Base-by-base conservation (phyloP, 192 early-diverging fungal genomes). In the Gigaspora rosea region DNA sequence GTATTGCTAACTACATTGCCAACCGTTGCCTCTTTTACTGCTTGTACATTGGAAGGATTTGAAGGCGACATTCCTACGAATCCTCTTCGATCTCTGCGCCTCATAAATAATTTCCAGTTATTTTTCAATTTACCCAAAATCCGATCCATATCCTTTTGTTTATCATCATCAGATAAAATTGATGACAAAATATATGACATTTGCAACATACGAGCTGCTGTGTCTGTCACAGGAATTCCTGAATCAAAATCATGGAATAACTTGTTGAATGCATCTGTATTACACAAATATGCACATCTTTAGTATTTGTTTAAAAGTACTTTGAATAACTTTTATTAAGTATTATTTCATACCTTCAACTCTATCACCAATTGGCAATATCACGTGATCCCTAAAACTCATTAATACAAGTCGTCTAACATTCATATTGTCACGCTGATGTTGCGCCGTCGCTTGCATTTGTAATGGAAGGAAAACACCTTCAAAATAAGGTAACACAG, bases 401-500 rank as follows among this genome's bases (percentile, higher is more conserved):
- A 85, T 82, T 33, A 94, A 76, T 0, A 90, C 88, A 77, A 92
- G 84, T 36, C 77, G 85, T 20, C 92, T 78, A 0, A 94, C 85
- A 67, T 59, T 76, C 13, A 56, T 20, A 10, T 76, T 18, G 48
- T 75, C 61, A n/a, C 22, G n/a, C n/a, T n/a, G n/a, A n/a, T n/a
- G 27, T 61, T 51, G 35, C 4, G 59, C 32, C 52, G 47, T 54
- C 1, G 36, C 48, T 49, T 88, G 81, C 13, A 82, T 84, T 54
- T 86, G 82, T 13, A 95, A 73, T 11, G 95, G 95, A 4, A 95
- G 83, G 79, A 96, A 95, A 22, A 94, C 93, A 4, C 90, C 95
- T 76, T 96, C 92, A 70, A 96, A 83, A 70, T 92, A 94, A 73
- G 95, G 95, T 46, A 96, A 79, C 12, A 94, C 93, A 33, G 91